A percentile compares a stretch with the other conserved stretches of the same genome.
Conservation (phyloP, 495 filamentous ascomycete genomes). For the Penicillium odoratum region DNA sequence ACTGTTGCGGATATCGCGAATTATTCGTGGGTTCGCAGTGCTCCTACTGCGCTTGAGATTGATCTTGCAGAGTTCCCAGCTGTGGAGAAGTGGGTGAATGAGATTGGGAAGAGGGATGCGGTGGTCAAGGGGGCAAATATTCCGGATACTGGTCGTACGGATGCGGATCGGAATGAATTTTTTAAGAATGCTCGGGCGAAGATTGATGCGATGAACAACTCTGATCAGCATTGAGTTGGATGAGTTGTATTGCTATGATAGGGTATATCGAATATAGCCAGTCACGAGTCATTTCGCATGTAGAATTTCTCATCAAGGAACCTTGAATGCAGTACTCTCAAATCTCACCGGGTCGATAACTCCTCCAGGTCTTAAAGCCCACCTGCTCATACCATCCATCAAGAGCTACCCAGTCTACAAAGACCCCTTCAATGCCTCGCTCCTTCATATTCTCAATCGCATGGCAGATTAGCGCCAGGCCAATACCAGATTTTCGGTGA, state of each 20-base stretch:
- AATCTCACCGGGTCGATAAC: slow-evolving; percentile 41
- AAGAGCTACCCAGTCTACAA: slow-evolving; percentile 52
- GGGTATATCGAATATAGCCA: background rate
- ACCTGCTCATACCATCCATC: slow-evolving; percentile 53
- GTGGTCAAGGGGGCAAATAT: slow-evolving; percentile 32
- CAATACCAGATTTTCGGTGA: slow-evolving; percentile 44
- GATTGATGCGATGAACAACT: slow-evolving; percentile 28
- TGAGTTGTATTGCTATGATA: background rate
- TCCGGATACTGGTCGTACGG: slow-evolving; percentile 20
- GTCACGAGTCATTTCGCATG: background rate
- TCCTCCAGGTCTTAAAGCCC: slow-evolving; percentile 46
- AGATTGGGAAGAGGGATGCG: slow-evolving; percentile 31
- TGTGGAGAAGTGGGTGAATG: slow-evolving; percentile 33
- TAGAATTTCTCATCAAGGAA: background rate
- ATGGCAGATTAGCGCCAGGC: slow-evolving; percentile 46
- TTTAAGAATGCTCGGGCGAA: slow-evolving; percentile 32
- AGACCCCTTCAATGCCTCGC: slow-evolving; percentile 48
- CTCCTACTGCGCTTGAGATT: slow-evolving; percentile 23
- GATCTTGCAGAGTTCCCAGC: slow-evolving; percentile 40
- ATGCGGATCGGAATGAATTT: slow-evolving; percentile 7
- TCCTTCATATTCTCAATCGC: slow-evolving; percentile 52
- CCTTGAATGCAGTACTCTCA: background rate
- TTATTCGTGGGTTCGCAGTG: slow-evolving; percentile 36
- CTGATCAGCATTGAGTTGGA: slow-evolving; percentile 25
- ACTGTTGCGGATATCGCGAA: slow-evolving; percentile 46